Evolutionary conservation across 2,329 filamentous ascomycete genomes (phyloP), one percentile per base, ranked within the genome.

Genomic region (Arachnopeziza araneosa): DNA sequence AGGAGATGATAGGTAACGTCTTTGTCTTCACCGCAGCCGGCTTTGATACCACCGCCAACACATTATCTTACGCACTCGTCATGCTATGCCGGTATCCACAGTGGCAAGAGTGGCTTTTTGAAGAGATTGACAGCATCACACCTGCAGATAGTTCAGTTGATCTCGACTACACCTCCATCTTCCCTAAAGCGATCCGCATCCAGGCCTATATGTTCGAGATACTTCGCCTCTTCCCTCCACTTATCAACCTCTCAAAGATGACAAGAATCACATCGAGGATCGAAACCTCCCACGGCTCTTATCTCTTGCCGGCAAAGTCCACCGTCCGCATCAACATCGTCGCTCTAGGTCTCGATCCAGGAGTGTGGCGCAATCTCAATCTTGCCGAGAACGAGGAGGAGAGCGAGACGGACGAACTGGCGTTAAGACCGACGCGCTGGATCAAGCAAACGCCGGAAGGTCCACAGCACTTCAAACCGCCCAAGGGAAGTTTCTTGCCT

Each of bases 191-290:
- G 48, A 55, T 52, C 24, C 62, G 62, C 9, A n/a, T 56, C 21
- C 57, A 56, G 50, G 36, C 36, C 36, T 44, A 17, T 14, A 44
- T 44, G 66, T 71, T 72, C 32, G 78, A 80, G 66, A 78, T 80
- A 50, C 75, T 85, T n/a, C 79, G 83, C 48, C 68, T 85, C 17
- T 73, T 83, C n/a, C 78, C 80, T 2, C 81, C 83, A 0, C 77
- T 84, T 24, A 70, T 80, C 62, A 76, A 77, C 56, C 83, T 85
- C 51, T 81, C 82, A 10, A 85, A 85, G 67, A 44, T 44, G 36
- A 44, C 36, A 12, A 14, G 17, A 2, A 7, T 52, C 14, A 24
- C 58, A 22, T 57, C 65, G 50, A 59, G 17, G 22, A 56, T 65
- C 24, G 59, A 24, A n/a, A 62, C 62, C 22, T 55, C 62, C 22